A percentile compares a stretch with the other conserved stretches of the same genome.
Conservation (phyloP, 441 rosid genomes). For the Isatis lusitanica region DNA sequence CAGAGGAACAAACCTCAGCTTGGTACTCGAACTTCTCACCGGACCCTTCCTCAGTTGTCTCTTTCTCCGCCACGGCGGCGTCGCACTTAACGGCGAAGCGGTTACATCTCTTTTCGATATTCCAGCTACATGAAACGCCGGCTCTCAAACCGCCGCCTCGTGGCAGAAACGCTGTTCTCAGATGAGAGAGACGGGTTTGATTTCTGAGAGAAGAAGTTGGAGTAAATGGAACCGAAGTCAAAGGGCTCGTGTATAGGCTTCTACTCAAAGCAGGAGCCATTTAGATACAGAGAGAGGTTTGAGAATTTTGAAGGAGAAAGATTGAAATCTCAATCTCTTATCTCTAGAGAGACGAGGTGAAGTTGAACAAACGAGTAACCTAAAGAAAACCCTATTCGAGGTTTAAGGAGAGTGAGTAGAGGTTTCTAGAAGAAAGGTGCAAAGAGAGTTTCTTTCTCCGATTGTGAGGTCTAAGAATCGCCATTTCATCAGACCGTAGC, state of each 20-base stretch:
- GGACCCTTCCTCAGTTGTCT: constrained; percentile 57
- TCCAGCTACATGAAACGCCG: constrained; percentile 60
- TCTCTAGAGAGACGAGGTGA: background rate
- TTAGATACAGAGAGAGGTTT: background rate
- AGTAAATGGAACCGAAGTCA: constrained; percentile 53
- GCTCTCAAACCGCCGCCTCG: constrained; percentile 40
- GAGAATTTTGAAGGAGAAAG: background rate
- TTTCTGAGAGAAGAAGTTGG: constrained; percentile 36
- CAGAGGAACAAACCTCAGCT: constrained; percentile 73
- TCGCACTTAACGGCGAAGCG: constrained; percentile 60
- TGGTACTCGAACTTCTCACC: constrained; percentile 96
- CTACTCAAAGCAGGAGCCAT: constrained; percentile 88
- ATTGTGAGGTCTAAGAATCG: constrained; percentile 51
- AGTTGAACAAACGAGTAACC: constrained; percentile 18
- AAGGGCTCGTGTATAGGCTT: constrained; percentile 55
- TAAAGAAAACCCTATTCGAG: constrained; percentile 45
- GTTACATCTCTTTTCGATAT: constrained; percentile 51
- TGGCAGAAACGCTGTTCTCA: constrained; percentile 49
- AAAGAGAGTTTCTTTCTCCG: background rate
- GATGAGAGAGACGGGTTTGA: constrained; percentile 36
- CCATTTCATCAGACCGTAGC: constrained; percentile 46
- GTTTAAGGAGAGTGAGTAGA: constrained; percentile 40
- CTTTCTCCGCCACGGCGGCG: constrained; percentile 87
- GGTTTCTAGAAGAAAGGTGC: constrained; percentile 52
- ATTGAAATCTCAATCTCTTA: background rate